Conservation (phyloP, 768 basidiomycete species). For the Lyophyllum shimeji region DNA sequence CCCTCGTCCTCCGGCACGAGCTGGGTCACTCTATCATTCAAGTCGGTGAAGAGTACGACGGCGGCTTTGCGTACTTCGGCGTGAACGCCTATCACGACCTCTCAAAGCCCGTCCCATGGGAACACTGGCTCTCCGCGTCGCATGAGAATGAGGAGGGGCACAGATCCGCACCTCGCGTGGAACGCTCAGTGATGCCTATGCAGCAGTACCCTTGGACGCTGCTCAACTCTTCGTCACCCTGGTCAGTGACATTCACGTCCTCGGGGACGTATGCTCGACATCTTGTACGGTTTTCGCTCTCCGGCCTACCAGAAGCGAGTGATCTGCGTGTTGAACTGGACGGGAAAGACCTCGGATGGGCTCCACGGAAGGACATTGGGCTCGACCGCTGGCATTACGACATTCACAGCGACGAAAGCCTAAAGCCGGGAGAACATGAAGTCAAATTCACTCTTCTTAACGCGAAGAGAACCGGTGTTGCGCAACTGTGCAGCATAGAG, state of each 20-base stretch:
- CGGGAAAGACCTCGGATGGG: slow-evolving; percentile 59
- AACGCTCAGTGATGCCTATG: slow-evolving; percentile 73
- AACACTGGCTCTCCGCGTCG: slow-evolving; percentile 61
- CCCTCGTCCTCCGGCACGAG: slow-evolving; percentile 76
- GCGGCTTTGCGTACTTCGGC: slow-evolving; percentile 72
- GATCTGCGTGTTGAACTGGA: slow-evolving; percentile 64
- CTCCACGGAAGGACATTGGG: slow-evolving; percentile 52
- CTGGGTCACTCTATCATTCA: slow-evolving; percentile 78
- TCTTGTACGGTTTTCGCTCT: slow-evolving; percentile 69
- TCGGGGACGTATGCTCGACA: slow-evolving; percentile 63
- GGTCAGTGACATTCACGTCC: slow-evolving; percentile 60
- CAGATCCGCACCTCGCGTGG: slow-evolving; percentile 36
- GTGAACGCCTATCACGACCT: slow-evolving; percentile 55
- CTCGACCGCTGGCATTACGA: slow-evolving; percentile 80
- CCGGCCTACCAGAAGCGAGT: slow-evolving; percentile 55
- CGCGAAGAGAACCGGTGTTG: slow-evolving; percentile 44
- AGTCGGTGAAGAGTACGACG: slow-evolving; percentile 85
- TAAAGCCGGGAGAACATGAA: slow-evolving; percentile 55
- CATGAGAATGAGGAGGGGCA: slow-evolving; percentile 12
- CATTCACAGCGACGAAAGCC: slow-evolving; percentile 36
- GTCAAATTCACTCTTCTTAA: slow-evolving; percentile 58
- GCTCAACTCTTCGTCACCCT: slow-evolving; percentile 58
- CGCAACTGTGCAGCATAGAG: slow-evolving; percentile 79
- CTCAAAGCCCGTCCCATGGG: slow-evolving; percentile 55
- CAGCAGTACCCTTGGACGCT: slow-evolving; percentile 77